Evolutionary conservation across 169 alveolate genomes (phyloP).

Genomic region (Plasmodium inui): DNA sequence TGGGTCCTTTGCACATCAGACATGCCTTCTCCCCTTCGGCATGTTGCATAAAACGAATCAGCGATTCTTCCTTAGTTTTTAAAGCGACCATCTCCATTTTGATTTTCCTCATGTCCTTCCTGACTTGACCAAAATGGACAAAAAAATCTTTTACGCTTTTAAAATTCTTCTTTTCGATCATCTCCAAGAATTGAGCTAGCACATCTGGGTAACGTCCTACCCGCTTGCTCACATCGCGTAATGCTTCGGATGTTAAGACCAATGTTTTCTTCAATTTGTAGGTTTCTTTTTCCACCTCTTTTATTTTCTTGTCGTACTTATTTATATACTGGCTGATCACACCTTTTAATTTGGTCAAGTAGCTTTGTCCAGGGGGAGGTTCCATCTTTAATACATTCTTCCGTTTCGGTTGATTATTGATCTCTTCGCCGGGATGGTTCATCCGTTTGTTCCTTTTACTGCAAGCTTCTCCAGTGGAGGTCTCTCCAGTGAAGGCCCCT

Average conservation of each 20-base stretch:
- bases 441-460: background rate
- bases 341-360: background rate
- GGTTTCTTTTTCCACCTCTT: background rate
- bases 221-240: background rate
- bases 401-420: background rate
- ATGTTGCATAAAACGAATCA: background rate
- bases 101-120: slow-evolving; percentile 3
- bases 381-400: background rate
- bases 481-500: background rate
- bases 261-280: background rate
- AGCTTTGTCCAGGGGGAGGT: background rate
- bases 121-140: background rate
- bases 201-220: background rate
- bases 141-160: background rate
- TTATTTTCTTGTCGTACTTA: slow-evolving; percentile 13
- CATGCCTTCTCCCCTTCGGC: background rate
- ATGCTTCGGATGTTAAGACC: background rate
- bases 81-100: slow-evolving; percentile 12
- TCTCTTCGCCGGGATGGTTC: background rate
- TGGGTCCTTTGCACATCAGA: background rate
- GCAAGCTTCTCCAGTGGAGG: background rate
- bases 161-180: slow-evolving; percentile 10
- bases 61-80: background rate
- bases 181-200: background rate
- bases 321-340: background rate